Percentiles rank a stretch among this genome's conserved stretches.
Evolutionary conservation across 2,329 filamentous ascomycete genomes (phyloP).

Genomic region (Clarireedia monteithiana): DNA sequence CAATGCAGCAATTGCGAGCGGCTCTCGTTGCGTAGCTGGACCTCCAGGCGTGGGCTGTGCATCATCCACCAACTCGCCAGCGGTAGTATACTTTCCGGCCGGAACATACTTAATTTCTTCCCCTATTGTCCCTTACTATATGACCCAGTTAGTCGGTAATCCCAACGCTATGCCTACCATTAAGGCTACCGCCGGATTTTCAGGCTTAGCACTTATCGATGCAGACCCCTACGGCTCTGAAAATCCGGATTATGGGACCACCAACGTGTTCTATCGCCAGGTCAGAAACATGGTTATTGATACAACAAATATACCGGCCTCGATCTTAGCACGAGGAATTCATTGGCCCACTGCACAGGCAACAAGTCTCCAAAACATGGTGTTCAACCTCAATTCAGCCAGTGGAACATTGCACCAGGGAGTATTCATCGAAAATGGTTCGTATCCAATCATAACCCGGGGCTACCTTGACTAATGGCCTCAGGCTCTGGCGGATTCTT

Average conservation of each 20-base stretch:
- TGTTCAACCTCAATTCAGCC: constrained; percentile 46
- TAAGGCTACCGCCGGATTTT: constrained; percentile 63
- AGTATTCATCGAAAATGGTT: constrained; percentile 40
- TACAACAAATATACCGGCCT: constrained; percentile 28
- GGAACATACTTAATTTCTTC: constrained; percentile 23
- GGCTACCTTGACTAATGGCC: constrained; percentile 28
- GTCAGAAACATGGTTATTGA: constrained; percentile 61
- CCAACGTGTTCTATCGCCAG: constrained; percentile 59
- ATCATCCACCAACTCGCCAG: constrained; percentile 40
- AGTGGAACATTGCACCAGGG: constrained; percentile 44
- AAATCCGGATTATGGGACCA: constrained; percentile 66
- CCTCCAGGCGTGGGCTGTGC: constrained; percentile 30
- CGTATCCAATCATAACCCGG: constrained; percentile 27
- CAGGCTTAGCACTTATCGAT: constrained; percentile 81
- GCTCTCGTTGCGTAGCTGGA: constrained; percentile 17
- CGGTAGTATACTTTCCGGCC: constrained; percentile 22
- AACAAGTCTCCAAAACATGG: constrained; percentile 52
- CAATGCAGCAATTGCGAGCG: constrained; percentile 43
- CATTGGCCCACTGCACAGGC: constrained; percentile 48
- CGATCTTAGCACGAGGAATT: constrained; percentile 33
- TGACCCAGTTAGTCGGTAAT: constrained; percentile 24
- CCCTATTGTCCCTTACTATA: constrained; percentile 18
- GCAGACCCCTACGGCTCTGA: constrained; percentile 72
- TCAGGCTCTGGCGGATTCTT: constrained; percentile 49
- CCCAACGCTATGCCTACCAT: constrained; percentile 52